Evolutionary conservation across 345 rosid species (phyloP), one percentile per base, ranked within the genome.

Genomic region (Crucihimalaya himalaica): DNA sequence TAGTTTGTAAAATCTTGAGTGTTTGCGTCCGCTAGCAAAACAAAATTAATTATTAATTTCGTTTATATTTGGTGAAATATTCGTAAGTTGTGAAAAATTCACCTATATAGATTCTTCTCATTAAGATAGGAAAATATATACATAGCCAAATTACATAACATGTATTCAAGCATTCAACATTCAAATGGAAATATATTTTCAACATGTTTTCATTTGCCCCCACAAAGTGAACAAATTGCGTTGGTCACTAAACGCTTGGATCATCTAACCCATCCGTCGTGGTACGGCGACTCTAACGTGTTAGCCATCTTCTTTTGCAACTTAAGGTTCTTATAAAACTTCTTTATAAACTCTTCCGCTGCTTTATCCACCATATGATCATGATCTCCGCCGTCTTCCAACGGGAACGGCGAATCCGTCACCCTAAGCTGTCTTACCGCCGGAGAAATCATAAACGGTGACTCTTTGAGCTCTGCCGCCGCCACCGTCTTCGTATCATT

Each of bases 331-430:
- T 84, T 86, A 46, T 91, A 88, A 62, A 88, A 88, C 60, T 78
- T 87, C 66, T 79, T 84, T 28, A 91, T 91, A 68, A 91, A 91
- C 71, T 88, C 97, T 67, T 91, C 97, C 15, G 97, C 95, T 2
- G 87, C 92, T 68, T 70, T 79, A 68, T 91, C 92, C 31, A 91
- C 97, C 63, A 76, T 68, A 29, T 66, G 61, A 58, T 79, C 89
- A 16, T 86, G 81, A 48, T 82, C 84, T 3, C 84, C 92, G 0
- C 74, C 90, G 21, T 87, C 92, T 20, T 87, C 90, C 16, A 86
- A 35, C 2, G 95, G 91, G 63, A 88, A 91, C 15, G 97, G 95
- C 2, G 97, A 91, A 74, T 88, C 95, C 14, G 92, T 88, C 59
- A 91, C 85, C 73, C 97, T 80, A 66, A 88, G 78, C 73, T 83